phyloP scores from a whole-genome alignment of 257 asterid species.

The Ocimum tenuiflorum region DNA sequence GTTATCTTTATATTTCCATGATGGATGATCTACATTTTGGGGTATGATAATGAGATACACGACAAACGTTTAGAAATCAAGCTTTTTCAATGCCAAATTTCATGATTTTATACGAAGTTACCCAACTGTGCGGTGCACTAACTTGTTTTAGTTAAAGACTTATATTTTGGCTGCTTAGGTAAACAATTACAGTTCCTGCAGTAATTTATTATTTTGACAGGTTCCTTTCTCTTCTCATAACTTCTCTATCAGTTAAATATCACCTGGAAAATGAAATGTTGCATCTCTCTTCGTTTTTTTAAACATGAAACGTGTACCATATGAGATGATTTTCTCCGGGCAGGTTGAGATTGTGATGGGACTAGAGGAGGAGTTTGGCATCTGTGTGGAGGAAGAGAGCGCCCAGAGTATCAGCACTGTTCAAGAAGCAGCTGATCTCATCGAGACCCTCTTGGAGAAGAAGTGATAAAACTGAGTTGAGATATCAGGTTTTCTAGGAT shows the following conservation, averaged over 20 bases:
- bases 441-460: conserved; percentile 56
- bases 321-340: not conserved
- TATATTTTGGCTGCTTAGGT: no score
- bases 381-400: conserved; percentile 82
- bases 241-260: no score
- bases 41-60: no score
- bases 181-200: no score
- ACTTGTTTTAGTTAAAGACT: no score
- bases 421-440: conserved; percentile 89
- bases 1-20: no score
- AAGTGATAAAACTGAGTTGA: conserved; percentile 18
- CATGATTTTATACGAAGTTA: no score
- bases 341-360: conserved; percentile 73
- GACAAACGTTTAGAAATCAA: no score
- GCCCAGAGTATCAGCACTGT: conserved; percentile 82
- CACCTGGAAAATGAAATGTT: not conserved
- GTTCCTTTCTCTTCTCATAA: not conserved
- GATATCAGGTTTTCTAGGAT: not conserved
- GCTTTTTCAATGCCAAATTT: no score
- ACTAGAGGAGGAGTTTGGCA: conserved; percentile 46
- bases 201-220: no score
- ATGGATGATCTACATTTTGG: no score
- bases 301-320: not conserved
- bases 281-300: not conserved
- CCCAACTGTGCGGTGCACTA: no score